Evolutionary conservation across 257 asterid species (phyloP).

Genomic region (Petunia secreta): DNA sequence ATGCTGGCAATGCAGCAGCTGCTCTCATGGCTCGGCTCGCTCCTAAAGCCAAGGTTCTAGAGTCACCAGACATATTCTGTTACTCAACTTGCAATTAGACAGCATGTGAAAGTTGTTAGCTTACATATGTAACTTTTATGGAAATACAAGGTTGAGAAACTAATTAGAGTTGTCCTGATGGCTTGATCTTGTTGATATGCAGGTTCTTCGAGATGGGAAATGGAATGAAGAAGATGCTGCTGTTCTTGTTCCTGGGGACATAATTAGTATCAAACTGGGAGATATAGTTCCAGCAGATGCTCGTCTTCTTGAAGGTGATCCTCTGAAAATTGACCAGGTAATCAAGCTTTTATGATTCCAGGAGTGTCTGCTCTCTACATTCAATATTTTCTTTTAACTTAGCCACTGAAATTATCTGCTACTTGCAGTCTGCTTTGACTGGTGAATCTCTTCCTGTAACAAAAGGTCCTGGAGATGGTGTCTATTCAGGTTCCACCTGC

Average conservation of each 20-base stretch:
- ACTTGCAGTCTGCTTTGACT: constrained; percentile 90
- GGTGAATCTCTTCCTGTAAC: constrained; percentile 98
- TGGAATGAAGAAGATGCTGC: constrained; percentile 93
- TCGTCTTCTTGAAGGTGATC: constrained; percentile 94
- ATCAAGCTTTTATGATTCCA: constrained; percentile 27
- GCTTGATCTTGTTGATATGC: constrained; percentile 29
- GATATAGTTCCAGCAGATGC: constrained; percentile 97
- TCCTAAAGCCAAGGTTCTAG: constrained; percentile 81
- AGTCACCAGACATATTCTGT: background rate
- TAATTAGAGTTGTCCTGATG: background rate
- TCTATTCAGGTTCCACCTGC: constrained; percentile 98
- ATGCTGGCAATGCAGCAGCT: constrained; percentile 99
- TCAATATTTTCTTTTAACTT: background rate
- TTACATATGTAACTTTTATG: background rate
- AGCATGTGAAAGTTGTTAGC: background rate
- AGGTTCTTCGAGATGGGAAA: constrained; percentile 96
- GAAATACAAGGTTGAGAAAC: background rate
- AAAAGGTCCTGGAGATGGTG: constrained; percentile 94
- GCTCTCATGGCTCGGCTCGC: constrained; percentile 99
- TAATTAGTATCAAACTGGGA: constrained; percentile 85
- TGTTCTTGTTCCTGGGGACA: constrained; percentile 87
- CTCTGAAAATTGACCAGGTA: constrained; percentile 94
- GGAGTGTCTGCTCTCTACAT: constrained; percentile 1
- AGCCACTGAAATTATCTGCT: constrained; percentile 16
- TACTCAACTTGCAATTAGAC: background rate